Evolutionary conservation across 805 yeast species (phyloP).

Genomic region (Debaryomyces castellii): DNA sequence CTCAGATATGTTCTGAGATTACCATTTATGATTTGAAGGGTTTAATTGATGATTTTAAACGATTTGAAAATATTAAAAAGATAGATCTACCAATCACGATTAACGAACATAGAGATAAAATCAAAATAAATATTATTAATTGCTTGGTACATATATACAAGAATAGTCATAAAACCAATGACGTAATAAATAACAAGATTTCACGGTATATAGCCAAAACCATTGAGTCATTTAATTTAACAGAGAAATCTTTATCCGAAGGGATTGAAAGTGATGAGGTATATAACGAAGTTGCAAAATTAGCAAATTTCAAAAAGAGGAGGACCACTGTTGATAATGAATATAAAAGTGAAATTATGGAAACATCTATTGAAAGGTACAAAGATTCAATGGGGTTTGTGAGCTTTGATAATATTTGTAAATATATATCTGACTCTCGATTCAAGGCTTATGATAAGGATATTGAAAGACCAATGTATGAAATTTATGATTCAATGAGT

Average conservation of each 20-base stretch:
- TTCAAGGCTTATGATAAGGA: slow-evolving; percentile 11
- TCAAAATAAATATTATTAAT: not conserved
- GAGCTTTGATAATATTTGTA: slow-evolving; percentile 19
- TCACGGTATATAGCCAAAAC: slow-evolving; percentile 6
- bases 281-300: not conserved
- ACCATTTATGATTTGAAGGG: slow-evolving; percentile 8
- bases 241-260: not conserved
- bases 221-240: slow-evolving; percentile 5
- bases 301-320: not conserved
- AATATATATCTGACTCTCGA: slow-evolving; percentile 17
- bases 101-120: not conserved
- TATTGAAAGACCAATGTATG: slow-evolving; percentile 10
- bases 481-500: slow-evolving; percentile 19
- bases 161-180: slow-evolving; percentile 1
- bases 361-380: slow-evolving; percentile 6
- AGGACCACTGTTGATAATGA: not conserved
- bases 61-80: not conserved
- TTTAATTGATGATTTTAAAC: not conserved
- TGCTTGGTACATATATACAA: not conserved
- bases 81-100: not conserved
- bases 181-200: slow-evolving; percentile 2
- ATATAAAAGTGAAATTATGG: not conserved
- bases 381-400: slow-evolving; percentile 18
- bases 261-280: not conserved
- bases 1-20: not conserved